Percentiles rank a stretch among this genome's conserved stretches.
phyloP scores from a whole-genome alignment of 129 eudicot species.

The Rutidosis leptorrhynchoides region DNA sequence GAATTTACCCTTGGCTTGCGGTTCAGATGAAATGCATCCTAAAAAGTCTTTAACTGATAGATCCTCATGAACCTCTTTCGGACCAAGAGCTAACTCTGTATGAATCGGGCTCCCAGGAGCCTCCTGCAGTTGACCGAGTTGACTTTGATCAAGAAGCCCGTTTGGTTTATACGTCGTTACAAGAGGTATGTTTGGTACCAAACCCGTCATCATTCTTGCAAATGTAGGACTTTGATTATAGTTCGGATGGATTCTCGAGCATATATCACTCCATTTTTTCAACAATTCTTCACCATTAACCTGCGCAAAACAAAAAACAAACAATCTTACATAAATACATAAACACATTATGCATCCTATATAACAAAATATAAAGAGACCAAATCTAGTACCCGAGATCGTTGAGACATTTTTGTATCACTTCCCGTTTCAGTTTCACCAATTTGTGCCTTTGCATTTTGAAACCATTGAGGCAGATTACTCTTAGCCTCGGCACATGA shows the following conservation, averaged over 20 bases:
- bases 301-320: conserved; percentile 33
- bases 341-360: not conserved
- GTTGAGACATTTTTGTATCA: conserved; percentile 26
- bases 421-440: conserved; percentile 17
- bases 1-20: conserved; percentile 49
- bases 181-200: conserved; percentile 36
- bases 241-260: conserved; percentile 72
- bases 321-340: not conserved
- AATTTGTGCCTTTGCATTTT: conserved; percentile 44
- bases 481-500: conserved; percentile 39
- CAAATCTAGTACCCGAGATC: conserved; percentile 38
- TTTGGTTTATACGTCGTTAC: conserved; percentile 41
- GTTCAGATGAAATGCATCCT: conserved; percentile 71
- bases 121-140: conserved; percentile 8
- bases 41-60: conserved; percentile 50
- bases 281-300: conserved; percentile 49
- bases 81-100: conserved; percentile 78
- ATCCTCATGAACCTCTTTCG: conserved; percentile 38
- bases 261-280: conserved; percentile 77
- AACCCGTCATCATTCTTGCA: conserved; percentile 29
- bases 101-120: conserved; percentile 64
- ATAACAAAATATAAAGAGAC: not conserved
- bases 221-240: conserved; percentile 37
- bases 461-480: conserved; percentile 79
- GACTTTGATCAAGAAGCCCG: conserved; percentile 33